A percentile compares a stretch with the other conserved stretches of the same genome.
phyloP scores from a whole-genome alignment of 2,329 filamentous ascomycete genomes.

The Verticillium isaacii region DNA sequence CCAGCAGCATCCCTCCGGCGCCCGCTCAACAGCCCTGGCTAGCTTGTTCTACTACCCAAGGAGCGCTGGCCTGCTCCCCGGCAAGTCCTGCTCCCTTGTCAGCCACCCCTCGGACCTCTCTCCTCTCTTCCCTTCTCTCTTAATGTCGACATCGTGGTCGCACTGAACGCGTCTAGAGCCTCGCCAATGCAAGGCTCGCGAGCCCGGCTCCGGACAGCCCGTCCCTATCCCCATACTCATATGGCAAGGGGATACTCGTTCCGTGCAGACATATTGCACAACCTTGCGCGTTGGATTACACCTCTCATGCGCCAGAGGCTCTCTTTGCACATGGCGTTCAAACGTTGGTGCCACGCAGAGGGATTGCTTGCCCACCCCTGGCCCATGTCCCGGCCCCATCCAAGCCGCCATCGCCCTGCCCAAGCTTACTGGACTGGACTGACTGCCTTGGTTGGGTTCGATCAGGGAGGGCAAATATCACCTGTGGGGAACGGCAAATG shows the following conservation, averaged over 20 bases:
- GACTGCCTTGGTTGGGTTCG: background rate
- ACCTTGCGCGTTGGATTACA: background rate
- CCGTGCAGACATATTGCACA: background rate
- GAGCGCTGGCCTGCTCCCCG: background rate
- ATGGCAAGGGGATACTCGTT: background rate
- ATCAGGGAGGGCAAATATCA: background rate
- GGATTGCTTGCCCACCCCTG: background rate
- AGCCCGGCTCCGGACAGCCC: background rate
- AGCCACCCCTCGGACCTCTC: background rate
- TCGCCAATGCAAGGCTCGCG: background rate
- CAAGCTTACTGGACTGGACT: background rate
- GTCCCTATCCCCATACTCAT: background rate
- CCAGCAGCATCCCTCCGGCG: background rate
- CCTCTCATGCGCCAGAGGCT: background rate
- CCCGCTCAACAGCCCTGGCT: background rate
- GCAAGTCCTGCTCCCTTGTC: background rate
- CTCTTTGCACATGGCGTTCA: background rate
- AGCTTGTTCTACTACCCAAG: background rate
- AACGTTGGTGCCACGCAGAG: background rate
- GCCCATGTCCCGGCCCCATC: background rate
- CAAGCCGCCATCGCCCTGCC: background rate
- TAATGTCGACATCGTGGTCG: background rate
- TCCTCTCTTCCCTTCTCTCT: background rate
- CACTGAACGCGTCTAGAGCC: background rate
- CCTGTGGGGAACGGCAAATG: conserved; percentile 1